A percentile compares a stretch with the other conserved stretches of the same genome.
phyloP scores from a whole-genome alignment of 768 basidiomycete species.

The Kwoniella bestiolae region DNA sequence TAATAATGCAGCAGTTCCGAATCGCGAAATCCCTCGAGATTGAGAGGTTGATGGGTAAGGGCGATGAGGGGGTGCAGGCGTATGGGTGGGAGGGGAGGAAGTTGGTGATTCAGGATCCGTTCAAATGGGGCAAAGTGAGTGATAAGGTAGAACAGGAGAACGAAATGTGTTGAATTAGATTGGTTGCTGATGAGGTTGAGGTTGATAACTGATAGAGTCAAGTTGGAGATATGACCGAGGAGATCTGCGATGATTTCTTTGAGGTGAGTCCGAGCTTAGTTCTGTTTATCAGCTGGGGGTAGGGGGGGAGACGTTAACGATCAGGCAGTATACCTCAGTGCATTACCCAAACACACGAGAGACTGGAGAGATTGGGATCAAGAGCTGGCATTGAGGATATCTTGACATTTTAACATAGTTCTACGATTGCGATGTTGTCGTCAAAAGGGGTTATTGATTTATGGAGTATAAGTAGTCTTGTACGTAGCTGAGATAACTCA shows the following conservation, averaged over 20 bases:
- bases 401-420: too few relatives aligned
- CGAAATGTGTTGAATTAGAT: not conserved
- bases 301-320: too few relatives aligned
- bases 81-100: not conserved
- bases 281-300: too few relatives aligned
- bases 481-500: too few relatives aligned
- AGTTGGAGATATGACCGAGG: not conserved
- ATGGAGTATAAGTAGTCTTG: too few relatives aligned
- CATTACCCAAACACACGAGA: not conserved
- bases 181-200: not conserved
- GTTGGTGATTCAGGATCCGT: slow-evolving; percentile 8
- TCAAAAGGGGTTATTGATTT: too few relatives aligned
- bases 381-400: slow-evolving; percentile 1
- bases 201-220: not conserved
- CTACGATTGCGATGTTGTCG: too few relatives aligned
- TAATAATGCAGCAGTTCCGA: not conserved
- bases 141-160: too few relatives aligned
- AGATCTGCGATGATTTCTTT: not conserved
- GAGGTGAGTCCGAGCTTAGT: too few relatives aligned
- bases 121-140: slow-evolving; percentile 1
- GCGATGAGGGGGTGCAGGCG: not conserved
- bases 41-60: not conserved
- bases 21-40: not conserved
- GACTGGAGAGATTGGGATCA: not conserved
- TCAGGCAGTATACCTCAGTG: not conserved